Conservation (phyloP, 257 asterid genomes). For the Solanum piurae region DNA sequence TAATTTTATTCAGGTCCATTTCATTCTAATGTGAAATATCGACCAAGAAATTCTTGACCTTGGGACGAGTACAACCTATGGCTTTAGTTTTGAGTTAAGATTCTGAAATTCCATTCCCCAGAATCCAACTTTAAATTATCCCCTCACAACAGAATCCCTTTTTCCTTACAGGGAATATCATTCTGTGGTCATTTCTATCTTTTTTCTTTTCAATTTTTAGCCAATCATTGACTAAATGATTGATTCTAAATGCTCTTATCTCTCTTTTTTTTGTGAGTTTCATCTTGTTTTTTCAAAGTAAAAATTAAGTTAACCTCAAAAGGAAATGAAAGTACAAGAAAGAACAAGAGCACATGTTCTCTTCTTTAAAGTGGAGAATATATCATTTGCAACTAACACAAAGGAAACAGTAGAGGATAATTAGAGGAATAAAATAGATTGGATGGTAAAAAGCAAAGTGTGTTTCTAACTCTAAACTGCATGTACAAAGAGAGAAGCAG, state of each 20-base stretch:
- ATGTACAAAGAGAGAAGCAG: constrained; percentile 1
- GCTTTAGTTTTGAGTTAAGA: constrained; percentile 49
- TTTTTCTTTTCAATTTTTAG: neutral
- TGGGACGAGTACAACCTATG: constrained; percentile 21
- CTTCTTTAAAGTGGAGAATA: constrained; percentile 20
- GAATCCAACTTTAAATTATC: constrained; percentile 26
- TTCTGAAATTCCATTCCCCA: constrained; percentile 51
- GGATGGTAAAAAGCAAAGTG: constrained; percentile 12
- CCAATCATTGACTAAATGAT: constrained; percentile 28
- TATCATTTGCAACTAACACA: constrained; percentile 5
- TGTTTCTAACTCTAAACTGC: neutral
- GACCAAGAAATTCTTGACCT: constrained; percentile 52
- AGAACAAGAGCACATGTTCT: constrained; percentile 25
- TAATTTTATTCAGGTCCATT: neutral
- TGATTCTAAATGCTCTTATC: constrained; percentile 14
- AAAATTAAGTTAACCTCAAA: constrained; percentile 14
- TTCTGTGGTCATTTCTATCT: constrained; percentile 50
- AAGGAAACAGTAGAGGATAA: neutral
- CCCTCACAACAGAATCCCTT: neutral
- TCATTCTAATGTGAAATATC: constrained; percentile 30
- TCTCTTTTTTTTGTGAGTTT: neutral
- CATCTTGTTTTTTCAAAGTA: constrained; percentile 6
- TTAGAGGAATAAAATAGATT: neutral
- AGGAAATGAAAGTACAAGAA: constrained; percentile 27
- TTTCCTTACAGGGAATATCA: constrained; percentile 33